Evolutionary conservation across 129 eudicot genomes (phyloP).

Genomic region (Chrysanthemum seticuspe): DNA sequence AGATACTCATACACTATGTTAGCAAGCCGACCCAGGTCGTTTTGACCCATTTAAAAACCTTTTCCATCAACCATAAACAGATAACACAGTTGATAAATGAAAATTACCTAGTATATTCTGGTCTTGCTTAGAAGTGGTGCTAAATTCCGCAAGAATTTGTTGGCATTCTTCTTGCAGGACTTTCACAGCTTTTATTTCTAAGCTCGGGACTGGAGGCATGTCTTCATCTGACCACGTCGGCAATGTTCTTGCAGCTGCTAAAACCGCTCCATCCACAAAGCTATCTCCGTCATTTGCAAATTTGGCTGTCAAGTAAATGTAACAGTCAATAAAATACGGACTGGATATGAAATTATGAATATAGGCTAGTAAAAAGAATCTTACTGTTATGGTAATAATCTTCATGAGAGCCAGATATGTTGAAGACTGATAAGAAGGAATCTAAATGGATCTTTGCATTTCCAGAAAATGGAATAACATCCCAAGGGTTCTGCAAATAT

Average conservation of each 20-base stretch:
- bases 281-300: constrained; percentile 52
- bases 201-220: constrained; percentile 74
- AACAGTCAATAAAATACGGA: background rate
- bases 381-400: constrained; percentile 90
- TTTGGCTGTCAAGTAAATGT: constrained; percentile 39
- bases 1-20: too few species aligned
- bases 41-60: background rate
- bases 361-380: constrained; percentile 5
- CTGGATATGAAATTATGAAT: background rate
- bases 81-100: too few species aligned
- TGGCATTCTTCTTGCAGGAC: constrained; percentile 84
- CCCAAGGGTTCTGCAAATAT: constrained; percentile 94
- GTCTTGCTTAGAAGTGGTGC: constrained; percentile 79
- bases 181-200: constrained; percentile 78
- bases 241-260: constrained; percentile 92
- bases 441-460: constrained; percentile 76
- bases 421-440: constrained; percentile 94
- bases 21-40: background rate
- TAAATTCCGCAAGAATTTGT: constrained; percentile 56
- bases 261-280: constrained; percentile 91
- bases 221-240: constrained; percentile 92
- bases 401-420: constrained; percentile 74
- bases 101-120: constrained; percentile 71
- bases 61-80: too few species aligned
- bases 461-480: constrained; percentile 84